phyloP scores from a whole-genome alignment of 1,284 basidiomycete species.

The Wolfiporia cocos region DNA sequence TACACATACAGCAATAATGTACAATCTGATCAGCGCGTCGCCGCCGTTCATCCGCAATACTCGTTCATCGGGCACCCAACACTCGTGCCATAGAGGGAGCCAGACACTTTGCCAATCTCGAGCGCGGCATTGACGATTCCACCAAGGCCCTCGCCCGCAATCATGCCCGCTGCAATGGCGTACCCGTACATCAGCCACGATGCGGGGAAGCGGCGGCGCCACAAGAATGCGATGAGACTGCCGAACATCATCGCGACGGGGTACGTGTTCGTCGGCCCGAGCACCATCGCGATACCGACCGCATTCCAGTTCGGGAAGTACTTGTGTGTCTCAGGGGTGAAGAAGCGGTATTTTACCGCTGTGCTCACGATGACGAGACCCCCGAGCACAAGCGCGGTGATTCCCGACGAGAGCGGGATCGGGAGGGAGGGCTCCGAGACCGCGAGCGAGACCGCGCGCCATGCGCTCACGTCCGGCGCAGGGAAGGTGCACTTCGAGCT shows the following conservation, averaged over 20 bases:
- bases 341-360: conserved; percentile 13
- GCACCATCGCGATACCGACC: conserved; percentile 19
- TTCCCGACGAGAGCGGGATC: conserved; percentile 50
- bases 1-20: too few species aligned
- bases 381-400: conserved; percentile 52
- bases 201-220: conserved; percentile 13
- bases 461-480: conserved; percentile 56
- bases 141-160: conserved; percentile 18
- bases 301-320: conserved; percentile 22
- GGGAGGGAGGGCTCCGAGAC: conserved; percentile 42
- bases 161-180: conserved; percentile 20
- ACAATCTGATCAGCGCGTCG: too few species aligned
- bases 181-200: conserved; percentile 15
- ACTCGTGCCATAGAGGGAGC: conserved; percentile 13
- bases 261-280: conserved; percentile 19
- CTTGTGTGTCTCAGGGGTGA: conserved; percentile 7
- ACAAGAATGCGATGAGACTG: conserved; percentile 12
- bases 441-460: conserved; percentile 57
- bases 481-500: conserved; percentile 21
- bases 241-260: conserved; percentile 20
- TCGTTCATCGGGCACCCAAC: conserved; percentile 17
- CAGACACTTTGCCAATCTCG: conserved; percentile 18
- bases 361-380: conserved; percentile 13
- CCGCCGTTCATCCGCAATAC: conserved; percentile 16
- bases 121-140: conserved; percentile 18